These are phyloP conservation scores for Yamadazyma siamensis DNA, from an alignment of 1,139 yeast genomes.

Conservation along the genomic window DNA sequence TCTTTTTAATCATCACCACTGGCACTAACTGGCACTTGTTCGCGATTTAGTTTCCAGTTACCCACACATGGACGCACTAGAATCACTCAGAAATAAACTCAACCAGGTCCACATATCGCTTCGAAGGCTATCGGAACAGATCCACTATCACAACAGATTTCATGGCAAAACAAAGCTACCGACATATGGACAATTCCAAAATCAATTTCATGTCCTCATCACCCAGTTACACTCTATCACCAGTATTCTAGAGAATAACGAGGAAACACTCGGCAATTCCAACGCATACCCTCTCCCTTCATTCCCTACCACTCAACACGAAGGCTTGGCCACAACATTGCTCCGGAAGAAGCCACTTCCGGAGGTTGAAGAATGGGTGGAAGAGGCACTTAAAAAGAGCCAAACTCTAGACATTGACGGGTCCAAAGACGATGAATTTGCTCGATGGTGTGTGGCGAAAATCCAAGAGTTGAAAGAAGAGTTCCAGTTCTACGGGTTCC, in stretches of 20 bases:
- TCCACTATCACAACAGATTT: constrained; percentile 38
- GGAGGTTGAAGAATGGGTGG: constrained; percentile 86
- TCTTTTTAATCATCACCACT: constrained; percentile 35
- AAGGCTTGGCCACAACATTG: constrained; percentile 76
- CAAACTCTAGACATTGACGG: constrained; percentile 25
- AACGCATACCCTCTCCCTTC: constrained; percentile 79
- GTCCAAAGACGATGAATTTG: constrained; percentile 49
- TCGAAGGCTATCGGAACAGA: constrained; percentile 42
- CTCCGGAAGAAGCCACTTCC: constrained; percentile 85
- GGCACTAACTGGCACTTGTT: not conserved
- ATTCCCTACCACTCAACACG: constrained; percentile 83
- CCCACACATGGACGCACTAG: constrained; percentile 41
- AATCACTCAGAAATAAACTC: constrained; percentile 39
- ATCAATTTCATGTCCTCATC: constrained; percentile 77
- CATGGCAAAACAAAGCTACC: constrained; percentile 39
- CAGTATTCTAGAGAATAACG: constrained; percentile 58
- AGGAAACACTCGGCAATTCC: constrained; percentile 57
- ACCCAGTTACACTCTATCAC: constrained; percentile 80
- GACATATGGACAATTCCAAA: constrained; percentile 51
- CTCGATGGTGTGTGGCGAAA: constrained; percentile 59
- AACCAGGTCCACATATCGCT: constrained; percentile 45
- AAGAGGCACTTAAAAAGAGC: constrained; percentile 44
- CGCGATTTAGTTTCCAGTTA: constrained; percentile 19
- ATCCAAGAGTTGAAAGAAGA: constrained; percentile 52
- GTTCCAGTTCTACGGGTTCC: constrained; percentile 61